Conservation (phyloP, 2,329 filamentous ascomycete genomes). For the Aspergillus melleus region DNA sequence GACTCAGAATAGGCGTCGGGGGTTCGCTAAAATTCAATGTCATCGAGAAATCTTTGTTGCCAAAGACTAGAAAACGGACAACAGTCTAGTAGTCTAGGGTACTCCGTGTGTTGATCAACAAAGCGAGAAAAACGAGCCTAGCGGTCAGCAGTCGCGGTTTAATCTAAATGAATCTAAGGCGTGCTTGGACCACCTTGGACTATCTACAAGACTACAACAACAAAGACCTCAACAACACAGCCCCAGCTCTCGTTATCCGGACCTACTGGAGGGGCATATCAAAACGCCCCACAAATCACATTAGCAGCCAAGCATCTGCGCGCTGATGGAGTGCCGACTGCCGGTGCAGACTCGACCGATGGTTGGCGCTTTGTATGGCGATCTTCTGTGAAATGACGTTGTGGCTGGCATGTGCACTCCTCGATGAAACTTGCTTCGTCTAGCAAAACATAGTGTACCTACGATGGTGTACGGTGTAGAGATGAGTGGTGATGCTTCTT, state of each 20-base stretch:
- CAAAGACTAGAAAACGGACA: background rate
- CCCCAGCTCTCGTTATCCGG: background rate
- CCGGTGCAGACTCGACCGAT: background rate
- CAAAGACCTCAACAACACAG: background rate
- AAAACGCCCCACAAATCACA: background rate
- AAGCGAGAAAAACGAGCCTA: background rate
- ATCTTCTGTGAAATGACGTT: constrained; percentile 2
- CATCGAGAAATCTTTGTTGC: background rate
- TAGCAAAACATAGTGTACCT: no score
- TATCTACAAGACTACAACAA: background rate
- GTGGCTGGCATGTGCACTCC: background rate
- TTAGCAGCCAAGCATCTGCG: background rate
- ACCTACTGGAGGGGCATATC: background rate
- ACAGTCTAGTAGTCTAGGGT: no score
- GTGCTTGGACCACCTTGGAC: background rate
- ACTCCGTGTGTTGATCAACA: background rate
- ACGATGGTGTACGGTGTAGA: no score
- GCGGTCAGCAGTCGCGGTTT: constrained; percentile 1
- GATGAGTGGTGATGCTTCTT: no score
- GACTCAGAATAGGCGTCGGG: constrained; percentile 31
- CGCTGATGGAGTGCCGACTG: background rate
- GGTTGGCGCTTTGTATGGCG: background rate
- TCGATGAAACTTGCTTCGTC: no score
- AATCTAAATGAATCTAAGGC: background rate
- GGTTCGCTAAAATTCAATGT: constrained; percentile 31